phyloP scores from a whole-genome alignment of 2,329 filamentous ascomycete species.

The Phoma sp. region DNA sequence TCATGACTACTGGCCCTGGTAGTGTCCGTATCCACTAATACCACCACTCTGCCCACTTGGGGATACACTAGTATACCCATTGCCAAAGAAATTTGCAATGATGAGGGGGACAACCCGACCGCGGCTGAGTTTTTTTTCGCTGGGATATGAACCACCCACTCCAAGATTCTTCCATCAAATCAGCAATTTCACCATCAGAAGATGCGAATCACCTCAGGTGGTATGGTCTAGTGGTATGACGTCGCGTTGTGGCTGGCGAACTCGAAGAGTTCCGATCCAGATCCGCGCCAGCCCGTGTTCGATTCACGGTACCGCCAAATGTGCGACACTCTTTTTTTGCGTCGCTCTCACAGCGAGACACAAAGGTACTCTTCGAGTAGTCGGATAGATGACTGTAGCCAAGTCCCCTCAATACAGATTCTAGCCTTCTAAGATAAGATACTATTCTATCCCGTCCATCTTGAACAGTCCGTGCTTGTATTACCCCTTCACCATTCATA shows the following conservation, averaged over 20 bases:
- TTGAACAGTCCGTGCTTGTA: neutral
- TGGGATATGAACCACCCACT: too few species aligned
- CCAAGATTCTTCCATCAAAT: constrained; percentile 12
- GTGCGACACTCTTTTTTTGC: constrained; percentile 24
- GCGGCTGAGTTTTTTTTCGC: too few species aligned
- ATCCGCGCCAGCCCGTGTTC: constrained; percentile 41
- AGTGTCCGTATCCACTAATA: neutral
- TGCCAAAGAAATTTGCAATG: neutral
- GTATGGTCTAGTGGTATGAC: constrained; percentile 42
- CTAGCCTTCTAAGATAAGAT: too few species aligned
- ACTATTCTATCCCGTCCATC: neutral
- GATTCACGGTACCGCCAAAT: constrained; percentile 39
- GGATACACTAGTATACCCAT: too few species aligned
- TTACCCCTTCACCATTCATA: neutral
- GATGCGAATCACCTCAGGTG: constrained; percentile 13
- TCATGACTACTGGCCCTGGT: neutral
- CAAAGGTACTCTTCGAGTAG: too few species aligned
- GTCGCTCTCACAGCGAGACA: too few species aligned
- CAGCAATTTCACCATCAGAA: neutral
- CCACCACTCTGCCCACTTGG: too few species aligned
- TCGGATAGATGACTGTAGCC: too few species aligned
- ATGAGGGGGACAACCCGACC: too few species aligned
- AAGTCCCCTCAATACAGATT: too few species aligned
- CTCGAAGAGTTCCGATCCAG: constrained; percentile 23
- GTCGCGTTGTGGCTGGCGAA: constrained; percentile 40